Conservation (phyloP, 139 green algal species). For the Micromonas commoda region DNA sequence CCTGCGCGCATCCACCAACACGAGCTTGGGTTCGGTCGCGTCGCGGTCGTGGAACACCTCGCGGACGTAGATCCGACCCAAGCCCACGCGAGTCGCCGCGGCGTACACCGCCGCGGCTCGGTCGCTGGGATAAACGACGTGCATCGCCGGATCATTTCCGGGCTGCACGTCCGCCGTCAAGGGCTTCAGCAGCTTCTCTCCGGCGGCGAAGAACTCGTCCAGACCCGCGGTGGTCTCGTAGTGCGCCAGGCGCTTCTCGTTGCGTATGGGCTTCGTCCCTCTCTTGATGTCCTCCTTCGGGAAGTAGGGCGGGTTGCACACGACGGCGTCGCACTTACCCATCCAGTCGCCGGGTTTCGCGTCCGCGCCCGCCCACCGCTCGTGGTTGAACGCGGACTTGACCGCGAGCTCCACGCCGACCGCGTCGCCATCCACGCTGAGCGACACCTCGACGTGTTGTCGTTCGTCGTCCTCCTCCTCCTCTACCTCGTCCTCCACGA, state of each 20-base stretch:
- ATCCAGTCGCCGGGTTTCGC: too few species aligned
- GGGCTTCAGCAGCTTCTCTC: background rate
- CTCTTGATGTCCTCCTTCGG: background rate
- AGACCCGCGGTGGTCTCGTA: background rate
- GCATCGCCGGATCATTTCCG: background rate
- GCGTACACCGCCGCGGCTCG: background rate
- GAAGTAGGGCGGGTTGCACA: background rate
- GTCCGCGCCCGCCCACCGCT: too few species aligned
- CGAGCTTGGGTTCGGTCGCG: background rate
- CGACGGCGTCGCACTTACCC: background rate
- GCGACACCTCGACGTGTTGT: too few species aligned
- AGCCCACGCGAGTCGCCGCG: too few species aligned
- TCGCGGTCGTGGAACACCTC: conserved; percentile 22
- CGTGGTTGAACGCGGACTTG: too few species aligned
- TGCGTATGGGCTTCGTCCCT: background rate
- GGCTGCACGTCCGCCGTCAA: background rate
- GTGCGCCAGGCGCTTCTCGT: background rate
- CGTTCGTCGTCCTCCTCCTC: too few species aligned
- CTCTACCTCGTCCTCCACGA: too few species aligned
- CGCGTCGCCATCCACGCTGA: too few species aligned
- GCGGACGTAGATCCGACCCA: background rate
- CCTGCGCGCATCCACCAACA: background rate
- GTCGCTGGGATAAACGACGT: background rate
- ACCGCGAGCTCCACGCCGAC: too few species aligned
- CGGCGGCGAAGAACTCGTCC: background rate